Percentiles rank a stretch among this genome's conserved stretches.
phyloP scores from a whole-genome alignment of 805 yeast species.

The Kodamaea nitidulidarum region DNA sequence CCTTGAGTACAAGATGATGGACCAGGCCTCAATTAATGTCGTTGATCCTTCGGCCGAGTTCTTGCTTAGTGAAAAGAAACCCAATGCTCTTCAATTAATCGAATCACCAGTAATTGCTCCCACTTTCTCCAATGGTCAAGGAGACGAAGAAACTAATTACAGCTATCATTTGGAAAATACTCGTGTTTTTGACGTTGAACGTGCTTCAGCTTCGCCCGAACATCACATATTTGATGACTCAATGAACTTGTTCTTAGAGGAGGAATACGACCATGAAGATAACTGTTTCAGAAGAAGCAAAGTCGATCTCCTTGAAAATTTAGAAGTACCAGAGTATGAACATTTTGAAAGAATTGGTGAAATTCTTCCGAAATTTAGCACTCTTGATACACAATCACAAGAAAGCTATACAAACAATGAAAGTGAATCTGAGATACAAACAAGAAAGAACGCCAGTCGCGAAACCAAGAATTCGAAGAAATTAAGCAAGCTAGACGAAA shows the following conservation, averaged over 20 bases:
- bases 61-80: too few relatives aligned
- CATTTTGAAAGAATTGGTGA: neutral
- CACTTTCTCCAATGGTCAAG: too few relatives aligned
- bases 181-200: too few relatives aligned
- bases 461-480: too few relatives aligned
- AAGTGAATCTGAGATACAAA: too few relatives aligned
- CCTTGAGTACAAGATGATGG: neutral
- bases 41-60: neutral
- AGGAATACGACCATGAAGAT: neutral
- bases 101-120: neutral
- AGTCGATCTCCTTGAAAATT: neutral
- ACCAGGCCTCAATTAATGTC: neutral
- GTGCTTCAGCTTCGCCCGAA: too few relatives aligned
- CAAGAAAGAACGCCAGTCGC: too few relatives aligned
- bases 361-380: neutral
- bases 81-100: neutral
- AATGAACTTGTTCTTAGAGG: neutral
- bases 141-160: too few relatives aligned
- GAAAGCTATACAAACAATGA: too few relatives aligned
- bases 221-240: conserved; percentile 1
- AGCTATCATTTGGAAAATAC: too few relatives aligned
- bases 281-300: neutral
- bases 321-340: neutral
- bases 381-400: too few relatives aligned
- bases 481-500: neutral